Evolutionary conservation across 352 stramenopile species (phyloP), one percentile per base, ranked within the genome.

Genomic region (Phytophthora pini): DNA sequence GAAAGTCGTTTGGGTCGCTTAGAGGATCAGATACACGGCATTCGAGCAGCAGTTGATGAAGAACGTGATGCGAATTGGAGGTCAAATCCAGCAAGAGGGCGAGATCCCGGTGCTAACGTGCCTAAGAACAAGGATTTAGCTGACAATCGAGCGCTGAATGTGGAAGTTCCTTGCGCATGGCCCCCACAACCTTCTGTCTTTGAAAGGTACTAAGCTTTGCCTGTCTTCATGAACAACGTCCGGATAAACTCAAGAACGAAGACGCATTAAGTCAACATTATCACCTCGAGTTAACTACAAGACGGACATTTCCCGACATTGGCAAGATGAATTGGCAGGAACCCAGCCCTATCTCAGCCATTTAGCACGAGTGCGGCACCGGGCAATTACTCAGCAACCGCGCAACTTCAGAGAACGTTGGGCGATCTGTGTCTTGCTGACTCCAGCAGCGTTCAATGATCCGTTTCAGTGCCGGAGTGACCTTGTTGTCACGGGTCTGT

Each of bases 111-210:
- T 36, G 31, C 1, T 36, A 36, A 36, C 31, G n/a, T 27, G 6
- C 1, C 29, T 6, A 65, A 34, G 6, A 27, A 13, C 13, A 5
- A 13, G 15, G 39, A 46, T 24, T 15, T 38, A 15, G 17, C 22
- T 4, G 47, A 65, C 17, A 71, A 9, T 22, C 43, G 36, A 34
- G 20, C 39, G n/a, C 51, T 79, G 36, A 54, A 75, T 44, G 39
- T 57, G 9, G 72, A 80, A 7, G 2, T 41, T 47, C 55, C 71
- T 12, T 80, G 75, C 36, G 63, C 61, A 13, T 82, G 71, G 74
- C 75, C 75, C 3, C 72, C 75, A 31, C 67, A 76, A n/a, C 72
- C 68, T 22, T 76, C 72, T 1, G 74, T 76, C 32, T 80, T 82
- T 38, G 68, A 74, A 32, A 44, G 71, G 12, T 69, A 76, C 20